These are phyloP conservation scores for Angomonas desouzai DNA, from an alignment of 208 protist species.

Conservation along the genomic window DNA sequence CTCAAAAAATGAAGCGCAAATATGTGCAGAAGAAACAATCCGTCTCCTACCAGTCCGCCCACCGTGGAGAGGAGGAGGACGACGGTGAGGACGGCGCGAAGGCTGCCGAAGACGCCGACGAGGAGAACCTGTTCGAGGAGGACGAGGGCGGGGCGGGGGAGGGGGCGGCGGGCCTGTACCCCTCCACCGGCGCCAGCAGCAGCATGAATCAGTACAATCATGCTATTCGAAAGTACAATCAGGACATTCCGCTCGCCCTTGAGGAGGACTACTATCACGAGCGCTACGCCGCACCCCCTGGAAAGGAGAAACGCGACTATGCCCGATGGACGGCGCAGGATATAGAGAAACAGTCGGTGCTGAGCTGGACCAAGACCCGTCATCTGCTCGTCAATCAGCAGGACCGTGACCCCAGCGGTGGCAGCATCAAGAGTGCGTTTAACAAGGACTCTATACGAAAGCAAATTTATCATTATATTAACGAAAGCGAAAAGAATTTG, in stretches of 20 bases:
- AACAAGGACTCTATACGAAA: slow-evolving; percentile 1
- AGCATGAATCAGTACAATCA: neutral
- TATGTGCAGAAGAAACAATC: neutral
- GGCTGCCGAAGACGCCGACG: neutral
- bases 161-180: neutral
- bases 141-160: neutral
- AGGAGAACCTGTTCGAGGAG: neutral
- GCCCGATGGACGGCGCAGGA: neutral
- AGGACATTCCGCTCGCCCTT: neutral
- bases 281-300: neutral
- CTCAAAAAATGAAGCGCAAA: neutral
- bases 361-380: slow-evolving; percentile 1
- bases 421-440: neutral
- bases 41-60: neutral
- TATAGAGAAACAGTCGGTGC: slow-evolving; percentile 1
- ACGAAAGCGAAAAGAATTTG: slow-evolving; percentile 8
- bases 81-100: neutral
- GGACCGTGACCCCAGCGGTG: neutral
- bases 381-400: neutral
- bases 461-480: slow-evolving; percentile 1
- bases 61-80: neutral
- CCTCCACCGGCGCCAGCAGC: neutral
- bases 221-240: neutral
- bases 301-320: neutral
- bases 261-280: slow-evolving; percentile 8